A percentile compares a stretch with the other conserved stretches of the same genome.
Evolutionary conservation across 768 basidiomycete genomes (phyloP).

Genomic region (Tremella fuciformis): DNA sequence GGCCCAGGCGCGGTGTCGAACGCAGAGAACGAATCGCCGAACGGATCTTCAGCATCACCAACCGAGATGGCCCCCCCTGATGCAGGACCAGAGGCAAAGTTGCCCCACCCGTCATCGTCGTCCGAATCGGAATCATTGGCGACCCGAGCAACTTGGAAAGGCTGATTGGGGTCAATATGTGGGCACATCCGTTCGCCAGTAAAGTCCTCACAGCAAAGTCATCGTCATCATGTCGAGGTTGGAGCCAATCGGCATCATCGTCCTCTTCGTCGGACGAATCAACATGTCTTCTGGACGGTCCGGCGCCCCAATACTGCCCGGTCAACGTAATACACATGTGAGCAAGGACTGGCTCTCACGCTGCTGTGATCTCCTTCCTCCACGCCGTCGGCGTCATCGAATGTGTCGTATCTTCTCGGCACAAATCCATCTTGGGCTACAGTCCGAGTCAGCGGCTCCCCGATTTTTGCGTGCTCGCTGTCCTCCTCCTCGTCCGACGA

Average conservation of each 20-base stretch:
- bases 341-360: constrained; percentile 19
- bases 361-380: constrained; percentile 26
- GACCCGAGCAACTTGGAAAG: constrained; percentile 10
- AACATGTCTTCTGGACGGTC: constrained; percentile 25
- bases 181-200: not conserved
- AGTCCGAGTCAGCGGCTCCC: constrained; percentile 40
- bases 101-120: constrained; percentile 16
- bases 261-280: constrained; percentile 45
- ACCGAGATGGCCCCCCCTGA: too few species aligned
- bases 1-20: not conserved
- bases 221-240: constrained; percentile 32
- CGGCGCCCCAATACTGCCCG: constrained; percentile 32
- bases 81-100: constrained; percentile 2
- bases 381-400: constrained; percentile 6
- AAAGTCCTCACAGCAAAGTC: constrained; percentile 38
- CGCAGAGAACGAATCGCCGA: constrained; percentile 2
- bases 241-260: constrained; percentile 44
- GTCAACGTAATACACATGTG: constrained; percentile 4
- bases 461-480: constrained; percentile 28
- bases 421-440: constrained; percentile 34
- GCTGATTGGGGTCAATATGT: constrained; percentile 7
- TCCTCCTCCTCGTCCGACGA: constrained; percentile 38
- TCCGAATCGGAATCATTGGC: constrained; percentile 5
- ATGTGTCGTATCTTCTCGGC: constrained; percentile 2
- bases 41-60: constrained; percentile 12